Percentiles rank a stretch among this genome's conserved stretches.
Conservation (phyloP, 345 rosid species). For the Anacardium occidentale region DNA sequence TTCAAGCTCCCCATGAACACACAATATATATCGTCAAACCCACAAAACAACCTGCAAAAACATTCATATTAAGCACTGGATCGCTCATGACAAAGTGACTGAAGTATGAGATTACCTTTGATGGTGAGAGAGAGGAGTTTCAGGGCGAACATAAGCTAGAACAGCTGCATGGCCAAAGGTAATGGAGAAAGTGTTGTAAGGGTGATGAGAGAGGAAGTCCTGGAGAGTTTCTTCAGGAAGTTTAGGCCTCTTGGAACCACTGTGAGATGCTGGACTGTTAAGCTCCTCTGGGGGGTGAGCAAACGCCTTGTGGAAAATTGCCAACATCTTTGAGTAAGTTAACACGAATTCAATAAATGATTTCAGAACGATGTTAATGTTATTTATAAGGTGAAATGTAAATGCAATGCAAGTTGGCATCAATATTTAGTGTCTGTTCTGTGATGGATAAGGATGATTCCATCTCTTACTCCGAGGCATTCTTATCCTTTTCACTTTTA, state of each 20-base stretch:
- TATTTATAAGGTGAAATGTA: neutral
- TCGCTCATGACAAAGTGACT: no score
- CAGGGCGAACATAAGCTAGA: conserved; percentile 55
- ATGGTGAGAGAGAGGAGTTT: conserved; percentile 28
- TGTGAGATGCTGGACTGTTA: conserved; percentile 70
- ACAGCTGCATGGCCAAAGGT: conserved; percentile 68
- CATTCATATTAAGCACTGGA: neutral
- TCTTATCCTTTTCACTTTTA: conserved; percentile 29
- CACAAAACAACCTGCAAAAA: conserved; percentile 72
- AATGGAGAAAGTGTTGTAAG: conserved; percentile 57
- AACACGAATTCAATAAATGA: no score
- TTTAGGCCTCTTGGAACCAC: conserved; percentile 46
- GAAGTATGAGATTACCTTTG: conserved; percentile 47
- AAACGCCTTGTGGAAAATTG: conserved; percentile 71
- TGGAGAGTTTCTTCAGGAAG: conserved; percentile 62
- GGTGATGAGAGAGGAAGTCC: conserved; percentile 58
- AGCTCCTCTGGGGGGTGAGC: conserved; percentile 94
- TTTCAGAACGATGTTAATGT: neutral
- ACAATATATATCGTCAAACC: conserved; percentile 78
- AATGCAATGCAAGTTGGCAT: no score
- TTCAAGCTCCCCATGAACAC: conserved; percentile 67
- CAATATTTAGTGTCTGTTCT: no score
- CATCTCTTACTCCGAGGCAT: conserved; percentile 28
- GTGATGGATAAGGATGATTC: conserved; percentile 36
- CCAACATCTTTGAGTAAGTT: conserved; percentile 52